A percentile compares a stretch with the other conserved stretches of the same genome.
Evolutionary conservation across 225 moss, liverwort and hornwort genomes (phyloP).

Genomic region (Neckera pumila): DNA sequence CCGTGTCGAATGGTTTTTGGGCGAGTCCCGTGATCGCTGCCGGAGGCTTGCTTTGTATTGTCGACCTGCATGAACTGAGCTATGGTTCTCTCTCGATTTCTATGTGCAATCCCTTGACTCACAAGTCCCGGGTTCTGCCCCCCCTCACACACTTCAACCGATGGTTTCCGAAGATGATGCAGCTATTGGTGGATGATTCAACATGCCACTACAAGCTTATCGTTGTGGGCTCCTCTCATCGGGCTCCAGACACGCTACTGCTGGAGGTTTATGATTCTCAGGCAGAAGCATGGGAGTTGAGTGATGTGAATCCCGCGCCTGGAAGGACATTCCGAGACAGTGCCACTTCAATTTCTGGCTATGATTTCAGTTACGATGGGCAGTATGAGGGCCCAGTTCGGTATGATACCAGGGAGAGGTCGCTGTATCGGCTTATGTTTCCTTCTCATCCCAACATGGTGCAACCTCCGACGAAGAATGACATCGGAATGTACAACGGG

Average conservation of each 20-base stretch:
- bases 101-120: constrained; percentile 20
- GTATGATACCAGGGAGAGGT: constrained; percentile 13
- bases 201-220: constrained; percentile 17
- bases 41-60: constrained; percentile 25
- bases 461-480: constrained; percentile 21
- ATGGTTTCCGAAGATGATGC: constrained; percentile 24
- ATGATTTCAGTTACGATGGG: constrained; percentile 21
- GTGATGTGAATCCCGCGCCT: constrained; percentile 16
- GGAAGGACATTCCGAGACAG: constrained; percentile 12
- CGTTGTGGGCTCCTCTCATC: constrained; percentile 16
- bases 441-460: constrained; percentile 23
- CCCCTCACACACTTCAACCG: constrained; percentile 10
- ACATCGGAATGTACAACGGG: constrained; percentile 6
- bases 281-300: constrained; percentile 3
- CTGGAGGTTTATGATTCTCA: constrained; percentile 22
- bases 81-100: constrained; percentile 18
- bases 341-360: constrained; percentile 6
- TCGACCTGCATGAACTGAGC: constrained; percentile 20
- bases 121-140: constrained; percentile 6
- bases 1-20: constrained; percentile 13
- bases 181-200: constrained; percentile 3
- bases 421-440: neutral
- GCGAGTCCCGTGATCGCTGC: constrained; percentile 19
- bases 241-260: neutral
- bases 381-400: constrained; percentile 14